These are phyloP conservation scores for Pichia cabralensis DNA, from an alignment of 805 yeast genomes.

Conservation along the genomic window DNA sequence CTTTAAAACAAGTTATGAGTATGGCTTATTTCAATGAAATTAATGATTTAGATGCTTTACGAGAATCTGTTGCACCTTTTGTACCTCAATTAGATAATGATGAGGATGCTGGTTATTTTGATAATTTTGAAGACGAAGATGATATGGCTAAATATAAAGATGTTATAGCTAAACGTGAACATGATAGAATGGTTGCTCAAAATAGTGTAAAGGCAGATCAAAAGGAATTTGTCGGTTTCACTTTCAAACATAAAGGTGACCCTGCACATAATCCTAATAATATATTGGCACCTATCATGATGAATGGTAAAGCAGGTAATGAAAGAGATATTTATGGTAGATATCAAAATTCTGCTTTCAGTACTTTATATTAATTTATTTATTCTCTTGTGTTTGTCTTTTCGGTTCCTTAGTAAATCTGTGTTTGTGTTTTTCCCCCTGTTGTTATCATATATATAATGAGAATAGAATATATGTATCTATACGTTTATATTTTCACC, in stretches of 20 bases:
- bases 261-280: conserved; percentile 37
- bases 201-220: conserved; percentile 46
- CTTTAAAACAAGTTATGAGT: conserved; percentile 69
- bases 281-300: conserved; percentile 25
- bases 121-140: conserved; percentile 91
- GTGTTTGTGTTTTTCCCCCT: not conserved
- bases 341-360: conserved; percentile 26
- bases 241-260: conserved; percentile 75
- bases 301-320: conserved; percentile 17
- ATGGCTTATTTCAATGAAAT: conserved; percentile 80
- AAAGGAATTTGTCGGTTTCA: conserved; percentile 86
- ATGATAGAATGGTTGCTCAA: conserved; percentile 72
- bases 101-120: conserved; percentile 97
- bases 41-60: conserved; percentile 54
- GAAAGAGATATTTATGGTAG: conserved; percentile 15
- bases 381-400: not conserved
- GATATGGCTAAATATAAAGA: conserved; percentile 98
- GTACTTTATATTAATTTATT: conserved; percentile 23
- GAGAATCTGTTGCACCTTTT: conserved; percentile 80
- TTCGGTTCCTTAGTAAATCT: not conserved
- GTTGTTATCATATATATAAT: too few relatives aligned
- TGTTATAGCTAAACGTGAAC: conserved; percentile 85
- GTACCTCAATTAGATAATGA: conserved; percentile 95
- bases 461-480: too few relatives aligned
- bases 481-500: too few relatives aligned